Conservation (phyloP, 192 early-diverging fungal genomes). For the Gamsiella multidivaricata region DNA sequence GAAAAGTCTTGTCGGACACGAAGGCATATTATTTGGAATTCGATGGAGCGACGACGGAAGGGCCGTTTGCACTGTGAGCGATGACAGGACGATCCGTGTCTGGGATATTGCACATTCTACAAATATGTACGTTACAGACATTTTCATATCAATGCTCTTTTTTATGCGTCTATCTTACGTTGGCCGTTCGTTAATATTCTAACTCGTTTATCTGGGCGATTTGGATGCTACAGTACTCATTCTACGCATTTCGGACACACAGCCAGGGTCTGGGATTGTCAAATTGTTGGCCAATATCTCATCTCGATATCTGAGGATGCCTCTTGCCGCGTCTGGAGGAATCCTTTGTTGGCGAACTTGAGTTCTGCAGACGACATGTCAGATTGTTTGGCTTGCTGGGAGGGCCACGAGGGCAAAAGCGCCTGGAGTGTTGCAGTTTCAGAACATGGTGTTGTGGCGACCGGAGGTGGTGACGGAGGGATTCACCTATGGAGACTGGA, state of each 20-base stretch:
- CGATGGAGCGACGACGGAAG: constrained; percentile 71
- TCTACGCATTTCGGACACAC: constrained; percentile 74
- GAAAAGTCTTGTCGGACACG: constrained; percentile 66
- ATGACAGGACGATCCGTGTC: constrained; percentile 84
- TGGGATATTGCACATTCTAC: constrained; percentile 66
- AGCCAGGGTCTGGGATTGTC: constrained; percentile 84
- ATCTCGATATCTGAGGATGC: constrained; percentile 84
- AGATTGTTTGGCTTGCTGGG: constrained; percentile 76
- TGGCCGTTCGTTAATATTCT: background rate
- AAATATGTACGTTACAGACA: constrained; percentile 11
- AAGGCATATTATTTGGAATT: constrained; percentile 85
- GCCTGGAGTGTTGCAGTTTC: constrained; percentile 82
- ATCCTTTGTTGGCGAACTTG: constrained; percentile 36
- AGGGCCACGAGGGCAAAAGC: constrained; percentile 83
- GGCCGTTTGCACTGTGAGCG: constrained; percentile 75
- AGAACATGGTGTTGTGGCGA: constrained; percentile 58
- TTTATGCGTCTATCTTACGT: too few species aligned
- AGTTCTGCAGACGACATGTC: constrained; percentile 44
- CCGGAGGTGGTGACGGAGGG: constrained; percentile 86
- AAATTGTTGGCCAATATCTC: constrained; percentile 64
- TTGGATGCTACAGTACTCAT: constrained; percentile 6
- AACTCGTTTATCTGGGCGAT: background rate
- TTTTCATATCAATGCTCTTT: background rate
- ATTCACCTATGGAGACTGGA: constrained; percentile 77
- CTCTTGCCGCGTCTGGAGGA: constrained; percentile 84